Evolutionary conservation across 2,329 filamentous ascomycete genomes (phyloP).

Genomic region (Monosporascus sp.): DNA sequence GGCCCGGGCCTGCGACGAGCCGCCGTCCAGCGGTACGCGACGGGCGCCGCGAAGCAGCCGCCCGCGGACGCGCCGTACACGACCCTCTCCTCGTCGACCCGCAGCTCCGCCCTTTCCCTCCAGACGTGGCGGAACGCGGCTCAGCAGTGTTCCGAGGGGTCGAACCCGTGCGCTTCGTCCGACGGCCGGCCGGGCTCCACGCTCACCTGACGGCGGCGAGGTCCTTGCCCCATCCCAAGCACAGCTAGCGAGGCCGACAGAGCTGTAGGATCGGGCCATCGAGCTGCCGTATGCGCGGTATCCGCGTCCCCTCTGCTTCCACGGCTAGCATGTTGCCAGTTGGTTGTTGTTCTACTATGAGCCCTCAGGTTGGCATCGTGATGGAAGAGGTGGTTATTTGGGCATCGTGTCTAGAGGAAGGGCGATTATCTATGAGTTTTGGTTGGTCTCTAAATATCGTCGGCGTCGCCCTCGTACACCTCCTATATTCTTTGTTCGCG

Average conservation of each 20-base stretch:
- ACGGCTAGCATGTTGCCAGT: too few relatives aligned
- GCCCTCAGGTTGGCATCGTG: too few relatives aligned
- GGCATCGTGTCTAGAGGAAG: too few relatives aligned
- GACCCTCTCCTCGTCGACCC: background rate
- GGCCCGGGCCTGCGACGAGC: background rate
- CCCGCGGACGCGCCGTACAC: background rate
- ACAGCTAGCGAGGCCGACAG: background rate
- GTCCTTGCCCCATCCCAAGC: background rate
- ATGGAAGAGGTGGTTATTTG: too few relatives aligned
- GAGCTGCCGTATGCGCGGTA: too few relatives aligned
- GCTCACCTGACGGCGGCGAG: background rate
- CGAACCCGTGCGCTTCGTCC: background rate
- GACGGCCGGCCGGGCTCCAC: background rate
- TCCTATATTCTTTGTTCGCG: too few relatives aligned
- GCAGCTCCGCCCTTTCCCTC: background rate
- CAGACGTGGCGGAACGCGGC: background rate
- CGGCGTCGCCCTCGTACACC: too few relatives aligned
- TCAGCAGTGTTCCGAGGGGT: background rate
- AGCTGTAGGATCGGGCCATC: background rate
- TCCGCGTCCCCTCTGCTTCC: too few relatives aligned
- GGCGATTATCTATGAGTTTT: too few relatives aligned
- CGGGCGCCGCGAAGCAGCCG: background rate
- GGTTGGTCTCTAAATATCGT: too few relatives aligned
- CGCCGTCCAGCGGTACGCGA: background rate
- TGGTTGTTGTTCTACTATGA: too few relatives aligned